Conservation (phyloP, 306 rosid genomes). For the Echinosophora koreensis region DNA sequence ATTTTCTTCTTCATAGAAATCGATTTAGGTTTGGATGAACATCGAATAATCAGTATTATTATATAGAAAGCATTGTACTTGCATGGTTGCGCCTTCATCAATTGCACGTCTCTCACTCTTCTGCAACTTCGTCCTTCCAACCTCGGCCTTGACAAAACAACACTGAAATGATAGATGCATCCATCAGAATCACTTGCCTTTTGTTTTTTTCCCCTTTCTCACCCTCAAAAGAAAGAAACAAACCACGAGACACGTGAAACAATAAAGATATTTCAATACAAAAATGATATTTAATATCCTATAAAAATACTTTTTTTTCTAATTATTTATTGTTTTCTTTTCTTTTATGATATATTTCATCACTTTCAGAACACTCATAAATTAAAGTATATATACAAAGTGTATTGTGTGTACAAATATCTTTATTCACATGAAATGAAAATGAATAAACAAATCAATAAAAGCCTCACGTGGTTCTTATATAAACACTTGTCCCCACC, state of each 20-base stretch:
- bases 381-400: no score
- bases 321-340: no score
- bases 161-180: conserved; percentile 82
- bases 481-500: conserved; percentile 54
- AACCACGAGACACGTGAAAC: conserved; percentile 22
- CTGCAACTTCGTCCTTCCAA: conserved; percentile 63
- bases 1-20: background rate
- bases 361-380: no score
- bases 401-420: no score
- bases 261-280: no score
- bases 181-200: conserved; percentile 66
- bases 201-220: conserved; percentile 22
- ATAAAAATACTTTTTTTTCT: no score
- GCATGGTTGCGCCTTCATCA: conserved; percentile 43
- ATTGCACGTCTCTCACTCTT: conserved; percentile 49
- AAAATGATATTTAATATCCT: no score
- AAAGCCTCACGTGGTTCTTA: conserved; percentile 13
- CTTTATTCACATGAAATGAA: background rate
- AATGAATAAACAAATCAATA: no score
- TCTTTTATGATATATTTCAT: no score
- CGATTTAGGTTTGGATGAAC: conserved; percentile 13
- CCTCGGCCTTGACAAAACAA: conserved; percentile 98
- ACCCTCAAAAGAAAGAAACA: conserved; percentile 33
- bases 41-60: background rate
- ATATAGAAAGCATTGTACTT: background rate